Evolutionary conservation across 768 basidiomycete genomes (phyloP).

Genomic region (Punctularia strigosozonata): DNA sequence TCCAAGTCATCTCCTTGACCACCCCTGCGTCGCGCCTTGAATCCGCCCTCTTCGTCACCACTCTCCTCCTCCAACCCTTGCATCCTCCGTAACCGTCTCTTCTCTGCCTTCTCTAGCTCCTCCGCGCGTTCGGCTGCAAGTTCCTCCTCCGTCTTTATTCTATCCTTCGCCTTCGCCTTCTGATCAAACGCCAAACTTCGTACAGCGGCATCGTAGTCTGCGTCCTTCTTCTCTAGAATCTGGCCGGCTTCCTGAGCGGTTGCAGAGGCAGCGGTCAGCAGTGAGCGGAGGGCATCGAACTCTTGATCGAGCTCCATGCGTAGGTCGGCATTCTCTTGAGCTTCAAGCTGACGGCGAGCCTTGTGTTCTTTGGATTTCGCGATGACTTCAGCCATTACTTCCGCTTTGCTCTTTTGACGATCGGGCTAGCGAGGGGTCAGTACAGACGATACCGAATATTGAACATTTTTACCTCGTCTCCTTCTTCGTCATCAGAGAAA

Average conservation of each 20-base stretch:
- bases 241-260: background rate
- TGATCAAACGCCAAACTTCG: conserved; percentile 89
- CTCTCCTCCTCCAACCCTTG: conserved; percentile 58
- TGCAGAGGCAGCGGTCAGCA: conserved; percentile 39
- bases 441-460: background rate
- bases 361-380: conserved; percentile 96
- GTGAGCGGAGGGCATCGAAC: conserved; percentile 64
- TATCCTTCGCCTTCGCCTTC: conserved; percentile 86
- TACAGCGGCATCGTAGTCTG: conserved; percentile 87
- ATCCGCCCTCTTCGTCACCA: conserved; percentile 44
- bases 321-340: conserved; percentile 73
- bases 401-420: conserved; percentile 84
- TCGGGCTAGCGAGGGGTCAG: conserved; percentile 40
- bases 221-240: conserved; percentile 20
- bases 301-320: conserved; percentile 85
- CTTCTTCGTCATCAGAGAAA: conserved; percentile 60
- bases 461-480: conserved; percentile 31
- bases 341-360: conserved; percentile 83
- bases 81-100: conserved; percentile 71
- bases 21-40: conserved; percentile 23
- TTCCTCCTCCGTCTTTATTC: conserved; percentile 96
- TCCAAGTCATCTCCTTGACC: conserved; percentile 80
- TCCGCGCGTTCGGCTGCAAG: conserved; percentile 82
- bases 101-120: conserved; percentile 76
- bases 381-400: conserved; percentile 97